phyloP scores from a whole-genome alignment of 2,329 filamentous ascomycete genomes.

The Botrytis cinerea region DNA sequence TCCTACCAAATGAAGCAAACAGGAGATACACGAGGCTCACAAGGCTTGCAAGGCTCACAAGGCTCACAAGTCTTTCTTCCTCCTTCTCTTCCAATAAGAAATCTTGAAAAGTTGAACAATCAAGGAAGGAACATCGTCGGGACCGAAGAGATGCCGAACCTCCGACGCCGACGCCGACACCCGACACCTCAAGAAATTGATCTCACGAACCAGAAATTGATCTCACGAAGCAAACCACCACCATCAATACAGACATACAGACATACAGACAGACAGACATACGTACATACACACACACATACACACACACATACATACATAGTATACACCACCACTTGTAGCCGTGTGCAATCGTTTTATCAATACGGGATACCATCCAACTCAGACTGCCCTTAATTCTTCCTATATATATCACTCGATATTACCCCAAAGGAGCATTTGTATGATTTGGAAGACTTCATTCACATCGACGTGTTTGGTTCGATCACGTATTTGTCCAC shows the following conservation, averaged over 20 bases:
- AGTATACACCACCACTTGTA: not conserved
- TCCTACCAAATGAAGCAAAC: not conserved
- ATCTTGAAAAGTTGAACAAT: not conserved
- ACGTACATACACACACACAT: not conserved
- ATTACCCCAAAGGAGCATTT: not conserved
- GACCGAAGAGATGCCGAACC: slow-evolving; percentile 10
- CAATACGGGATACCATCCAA: not conserved
- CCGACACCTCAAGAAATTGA: slow-evolving; percentile 5
- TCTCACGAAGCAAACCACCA: not conserved
- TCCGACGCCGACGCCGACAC: not conserved
- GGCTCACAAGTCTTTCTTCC: not conserved
- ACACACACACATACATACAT: not conserved
- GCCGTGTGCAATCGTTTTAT: not conserved
- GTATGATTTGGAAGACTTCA: not conserved
- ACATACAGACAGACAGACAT: too few relatives aligned
- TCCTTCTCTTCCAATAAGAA: not conserved
- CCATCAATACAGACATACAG: not conserved
- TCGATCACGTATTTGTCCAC: not conserved
- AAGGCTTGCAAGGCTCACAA: not conserved
- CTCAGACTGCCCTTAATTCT: not conserved
- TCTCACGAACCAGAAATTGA: not conserved
- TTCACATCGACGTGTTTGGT: not conserved
- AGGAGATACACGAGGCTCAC: not conserved
- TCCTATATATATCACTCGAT: not conserved
- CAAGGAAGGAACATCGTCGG: not conserved